Evolutionary conservation across 176 grass and related monocot genomes (phyloP), one percentile per base, ranked within the genome.

Genomic region (Leersia perrieri): DNA sequence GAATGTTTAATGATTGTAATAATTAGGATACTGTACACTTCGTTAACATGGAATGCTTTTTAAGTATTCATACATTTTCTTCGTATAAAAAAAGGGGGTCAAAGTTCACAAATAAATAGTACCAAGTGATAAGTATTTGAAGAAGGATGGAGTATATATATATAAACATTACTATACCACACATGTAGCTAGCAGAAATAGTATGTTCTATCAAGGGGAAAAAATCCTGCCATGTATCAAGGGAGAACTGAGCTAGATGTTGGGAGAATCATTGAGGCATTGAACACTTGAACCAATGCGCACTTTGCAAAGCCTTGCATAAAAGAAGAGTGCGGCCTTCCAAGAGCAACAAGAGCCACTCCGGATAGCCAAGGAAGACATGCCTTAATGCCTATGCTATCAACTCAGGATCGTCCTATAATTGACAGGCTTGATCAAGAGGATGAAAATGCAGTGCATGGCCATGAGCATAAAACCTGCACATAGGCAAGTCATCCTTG

Each of bases 401-500:
- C 44, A 39, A 28, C 32, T 34, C 18, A 66, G 16, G 63, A 66
- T 66, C 31, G 32, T 14, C 31, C 22, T 33, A 35, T 5, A 5
- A 11, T 35, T 34, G 31, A 32, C 13, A 20, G 26, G 13, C 6
- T 18, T 66, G 64, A 67, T 23, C 65, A 67, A 36, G 65, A 67
- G 20, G 22, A n/a, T n/a, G 20, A n/a, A 53, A 53, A 53, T 53
- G 32, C 65, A 23, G n/a, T n/a, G n/a, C n/a, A n/a, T n/a, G n/a
- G n/a, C n/a, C 3, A 35, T 6, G 34, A 36, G 18, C 49, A n/a
- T 53, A 53, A 36, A 67, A 67, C 33, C 22, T 53, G 18, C 33
- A 44, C 18, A 55, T 42, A 82, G 79, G 78, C 78, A 88, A 88
- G 67, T 83, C 86, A 88, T 88, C 86, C 86, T 88, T 88, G 86